Base-by-base conservation (phyloP, 108 stramenopile genomes). In the Seminavis robusta region DNA sequence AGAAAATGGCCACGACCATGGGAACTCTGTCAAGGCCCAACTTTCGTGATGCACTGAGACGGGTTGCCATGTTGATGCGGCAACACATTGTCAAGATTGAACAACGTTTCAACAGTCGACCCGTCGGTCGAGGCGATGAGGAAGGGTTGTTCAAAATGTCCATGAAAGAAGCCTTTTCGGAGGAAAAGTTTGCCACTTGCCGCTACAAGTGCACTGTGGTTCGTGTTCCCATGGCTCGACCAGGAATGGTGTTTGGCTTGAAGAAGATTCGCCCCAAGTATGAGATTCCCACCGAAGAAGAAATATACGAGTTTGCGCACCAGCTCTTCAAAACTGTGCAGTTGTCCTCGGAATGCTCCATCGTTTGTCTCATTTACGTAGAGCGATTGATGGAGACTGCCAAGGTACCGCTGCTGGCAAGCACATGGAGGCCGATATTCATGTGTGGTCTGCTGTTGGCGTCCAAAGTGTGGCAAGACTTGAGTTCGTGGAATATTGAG, bases 391-490 rank as follows among this genome's bases (percentile, higher is more conserved):
- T 95, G 89, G 95, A 97, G 71, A 50, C 71, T 15, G 93, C 95
- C 32, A 81, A 94, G 63, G 97, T 98, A 11, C 94, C 96, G 7
- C 69, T 99, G 15, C 50, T 98, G 56, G 71, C 93, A 0, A 60
- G 69, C 13, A 98, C 91, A 3, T 99, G 98, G 98, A 79, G 92
- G 59, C 97, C 98, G 21, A 90, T 97, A 49, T 86, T 99, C 52
- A 77, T 98, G 85, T 87, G 88, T 60, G 95, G 94, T 11, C 63
- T 98, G 49, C 84, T 99, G 26, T 84, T 99, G 38, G 97, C 98
- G 16, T 93, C 90, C 47, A 99, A 99, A 72, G 97, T 99, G 7
- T 99, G 98, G 98, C 97, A 99, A 68, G 98, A 99, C 67, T 81
- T 97, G 50, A 83, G 83, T 42, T 83, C 84, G 8, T 98, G 97